Percentiles rank a stretch among this genome's conserved stretches.
phyloP scores from a whole-genome alignment of 2,329 filamentous ascomycete species.

The Ceratocystis albifundus region DNA sequence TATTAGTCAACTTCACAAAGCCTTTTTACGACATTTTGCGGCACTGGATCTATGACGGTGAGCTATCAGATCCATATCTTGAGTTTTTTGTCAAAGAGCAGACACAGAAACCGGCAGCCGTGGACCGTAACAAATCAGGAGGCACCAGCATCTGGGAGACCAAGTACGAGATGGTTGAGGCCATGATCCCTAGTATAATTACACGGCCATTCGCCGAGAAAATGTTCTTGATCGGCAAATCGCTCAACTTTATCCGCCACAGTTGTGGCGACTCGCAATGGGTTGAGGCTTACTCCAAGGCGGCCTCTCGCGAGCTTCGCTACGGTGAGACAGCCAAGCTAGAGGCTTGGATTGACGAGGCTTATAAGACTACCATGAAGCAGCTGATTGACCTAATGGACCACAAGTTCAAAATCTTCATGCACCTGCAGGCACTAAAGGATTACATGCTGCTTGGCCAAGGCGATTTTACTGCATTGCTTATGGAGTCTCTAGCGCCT shows the following conservation, averaged over 20 bases:
- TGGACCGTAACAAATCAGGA: constrained; percentile 37
- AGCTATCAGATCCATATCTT: constrained; percentile 86
- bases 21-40: constrained; percentile 95
- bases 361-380: constrained; percentile 96
- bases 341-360: constrained; percentile 87
- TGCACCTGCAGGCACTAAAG: constrained; percentile 83
- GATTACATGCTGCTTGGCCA: constrained; percentile 90
- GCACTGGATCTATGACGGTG: constrained; percentile 96
- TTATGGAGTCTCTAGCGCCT: constrained; percentile 91
- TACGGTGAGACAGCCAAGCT: constrained; percentile 90
- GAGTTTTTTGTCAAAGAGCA: constrained; percentile 87
- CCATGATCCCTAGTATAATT: constrained; percentile 71
- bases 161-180: constrained; percentile 43
- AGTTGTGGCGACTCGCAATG: constrained; percentile 87
- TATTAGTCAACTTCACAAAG: constrained; percentile 74
- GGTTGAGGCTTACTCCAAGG: constrained; percentile 93
- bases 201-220: constrained; percentile 90
- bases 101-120: constrained; percentile 37
- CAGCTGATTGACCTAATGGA: constrained; percentile 88
- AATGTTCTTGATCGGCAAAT: constrained; percentile 94
- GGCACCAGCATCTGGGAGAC: constrained; percentile 91
- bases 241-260: constrained; percentile 93
- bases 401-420: constrained; percentile 86
- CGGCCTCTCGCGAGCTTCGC: constrained; percentile 76
- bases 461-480: constrained; percentile 88